A percentile compares a stretch with the other conserved stretches of the same genome.
Evolutionary conservation across 1,139 yeast species (phyloP).

Genomic region (Suhomyces panamericanus): DNA sequence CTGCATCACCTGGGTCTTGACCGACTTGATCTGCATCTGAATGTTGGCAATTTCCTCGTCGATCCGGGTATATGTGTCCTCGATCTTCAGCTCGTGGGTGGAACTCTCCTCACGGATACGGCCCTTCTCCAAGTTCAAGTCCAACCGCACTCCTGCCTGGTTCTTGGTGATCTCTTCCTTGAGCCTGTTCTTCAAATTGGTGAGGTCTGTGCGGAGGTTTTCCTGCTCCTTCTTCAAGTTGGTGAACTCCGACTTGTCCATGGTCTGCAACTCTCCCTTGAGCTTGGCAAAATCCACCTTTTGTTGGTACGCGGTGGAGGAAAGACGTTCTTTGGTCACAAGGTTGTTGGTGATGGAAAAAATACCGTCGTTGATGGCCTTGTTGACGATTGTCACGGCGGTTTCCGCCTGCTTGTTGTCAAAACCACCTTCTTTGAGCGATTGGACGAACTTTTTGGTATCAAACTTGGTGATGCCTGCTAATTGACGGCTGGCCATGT

Average conservation of each 20-base stretch:
- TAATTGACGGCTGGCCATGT: conserved; percentile 17
- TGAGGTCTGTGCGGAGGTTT: conserved; percentile 77
- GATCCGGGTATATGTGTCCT: conserved; percentile 91
- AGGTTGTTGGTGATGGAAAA: conserved; percentile 71
- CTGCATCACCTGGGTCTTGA: conserved; percentile 94
- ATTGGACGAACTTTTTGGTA: conserved; percentile 72
- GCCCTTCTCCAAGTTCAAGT: conserved; percentile 90
- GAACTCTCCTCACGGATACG: conserved; percentile 92
- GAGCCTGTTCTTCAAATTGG: conserved; percentile 78
- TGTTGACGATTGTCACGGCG: conserved; percentile 71
- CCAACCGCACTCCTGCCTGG: conserved; percentile 87
- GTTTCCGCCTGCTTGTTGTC: conserved; percentile 75
- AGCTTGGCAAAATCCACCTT: conserved; percentile 94
- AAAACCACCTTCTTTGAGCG: conserved; percentile 72
- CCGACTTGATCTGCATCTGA: conserved; percentile 91
- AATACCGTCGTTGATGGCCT: conserved; percentile 82
- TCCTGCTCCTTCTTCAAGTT: conserved; percentile 86
- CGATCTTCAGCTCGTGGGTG: conserved; percentile 87
- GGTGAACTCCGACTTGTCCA: conserved; percentile 85
- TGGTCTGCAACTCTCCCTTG: conserved; percentile 84
- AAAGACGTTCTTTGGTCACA: conserved; percentile 77
- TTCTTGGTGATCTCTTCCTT: conserved; percentile 91
- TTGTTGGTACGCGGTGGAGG: conserved; percentile 88
- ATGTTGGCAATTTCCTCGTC: conserved; percentile 95
- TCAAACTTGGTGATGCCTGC: conserved; percentile 60